Base-by-base conservation (phyloP, 148 eudicot species). In the Simmondsia chinensis region DNA sequence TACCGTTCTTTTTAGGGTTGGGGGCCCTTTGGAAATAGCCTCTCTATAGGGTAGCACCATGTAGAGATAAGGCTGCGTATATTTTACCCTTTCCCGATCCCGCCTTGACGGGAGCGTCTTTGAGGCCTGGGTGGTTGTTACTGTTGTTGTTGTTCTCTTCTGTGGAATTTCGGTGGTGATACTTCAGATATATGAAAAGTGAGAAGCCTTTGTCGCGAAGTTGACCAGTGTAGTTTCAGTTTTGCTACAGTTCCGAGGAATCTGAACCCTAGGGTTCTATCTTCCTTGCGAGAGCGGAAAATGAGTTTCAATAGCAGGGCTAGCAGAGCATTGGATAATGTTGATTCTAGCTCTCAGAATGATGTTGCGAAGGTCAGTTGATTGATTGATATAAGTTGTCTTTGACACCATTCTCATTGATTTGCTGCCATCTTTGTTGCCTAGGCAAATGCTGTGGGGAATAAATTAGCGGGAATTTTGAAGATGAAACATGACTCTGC, bases 201-300 rank as follows among this genome's bases (percentile, higher is more conserved):
- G n/a, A n/a, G n/a, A n/a, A n/a, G n/a, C n/a, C n/a, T n/a, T n/a
- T n/a, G n/a, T n/a, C n/a, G n/a, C n/a, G n/a, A n/a, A n/a, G n/a
- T n/a, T n/a, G n/a, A n/a, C n/a, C n/a, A n/a, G n/a, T n/a, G 17
- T 29, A 10, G 48, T 54, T 46, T 48, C 75, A 87, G 94, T 42
- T 62, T 52, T 60, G 60, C 64, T 59, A 72, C 50, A 19, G 41
- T 52, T 42, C 76, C 30, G 1, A 65, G 61, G 31, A 58, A 36
- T 51, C 49, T 63, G 39, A 68, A 33, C 35, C 31, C 47, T 16
- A 41, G 54, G 14, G 39, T 20, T 15, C 27, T 57, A 8, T 56
- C 61, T 50, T 19, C 33, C 20, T 24, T 57, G 22, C 68, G 40
- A 52, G 27, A 36, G 0, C 52, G 61, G 55, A 15, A 45, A 27